Evolutionary conservation across 306 rosid species (phyloP), one percentile per base, ranked within the genome.

Genomic region (Delonix regia): DNA sequence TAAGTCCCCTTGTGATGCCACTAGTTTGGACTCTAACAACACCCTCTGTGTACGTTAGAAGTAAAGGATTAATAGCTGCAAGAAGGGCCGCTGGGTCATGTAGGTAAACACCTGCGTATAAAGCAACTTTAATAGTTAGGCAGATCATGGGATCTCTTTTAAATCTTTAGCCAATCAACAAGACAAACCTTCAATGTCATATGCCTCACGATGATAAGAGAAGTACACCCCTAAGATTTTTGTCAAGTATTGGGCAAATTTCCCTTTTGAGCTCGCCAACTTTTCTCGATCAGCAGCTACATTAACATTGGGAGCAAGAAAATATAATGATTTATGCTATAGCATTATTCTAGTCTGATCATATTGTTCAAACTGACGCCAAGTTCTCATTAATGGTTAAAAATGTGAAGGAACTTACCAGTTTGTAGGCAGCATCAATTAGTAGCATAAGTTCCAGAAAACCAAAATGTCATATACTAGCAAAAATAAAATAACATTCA

Each of bases 1-100:
- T 92, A 51, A 95, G 87, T 52, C 99, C 99, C 85, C 93, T 85
- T 82, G 96, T 87, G 84, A 95, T 91, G 80, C 99, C 99, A 74
- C 70, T 79, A 25, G 91, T 89, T 88, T 95, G 99, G 66, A 95
- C 99, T 88, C 99, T 90, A 73, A 95, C 99, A 65, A 61, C 74
- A 28, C 98, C 99, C 76, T 92, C 97, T 11, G 78, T 69, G 85
- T 87, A 91, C 21, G 97, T 95, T 75, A 95, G 49, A 49, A 92
- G 95, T 61, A 89, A 87, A 71, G 98, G 96, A 86, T 91, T 71
- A 65, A 86, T 71, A 34, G 98, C 99, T 47, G 90, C 99, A 78
- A 95, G 88, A 61, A 95, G 49, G 25, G 89, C 16, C 19, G 98
- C 62, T 41, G 99, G 99, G 82, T 95, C 99, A 83, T 95, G 99